A percentile compares a stretch with the other conserved stretches of the same genome.
phyloP scores from a whole-genome alignment of 2,329 filamentous ascomycete species.

The Colletotrichum simmondsii region DNA sequence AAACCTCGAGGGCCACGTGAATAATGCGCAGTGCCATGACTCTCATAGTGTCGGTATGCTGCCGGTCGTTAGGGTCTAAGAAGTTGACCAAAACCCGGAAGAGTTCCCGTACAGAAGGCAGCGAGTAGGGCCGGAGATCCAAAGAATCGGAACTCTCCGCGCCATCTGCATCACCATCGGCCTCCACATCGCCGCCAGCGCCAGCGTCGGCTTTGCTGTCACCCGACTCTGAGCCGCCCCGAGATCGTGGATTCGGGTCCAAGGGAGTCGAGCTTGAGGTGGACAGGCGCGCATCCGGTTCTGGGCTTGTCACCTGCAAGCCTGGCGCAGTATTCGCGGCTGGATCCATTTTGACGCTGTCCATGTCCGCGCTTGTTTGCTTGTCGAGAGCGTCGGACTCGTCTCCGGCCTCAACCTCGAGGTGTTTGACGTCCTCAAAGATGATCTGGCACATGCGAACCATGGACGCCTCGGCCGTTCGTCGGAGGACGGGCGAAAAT shows the following conservation, averaged over 20 bases:
- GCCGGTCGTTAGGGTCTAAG: conserved; percentile 89
- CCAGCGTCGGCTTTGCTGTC: conserved; percentile 12
- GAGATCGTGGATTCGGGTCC: conserved; percentile 6
- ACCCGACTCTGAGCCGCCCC: conserved; percentile 16
- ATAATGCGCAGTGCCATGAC: conserved; percentile 98
- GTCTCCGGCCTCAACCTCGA: conserved; percentile 80
- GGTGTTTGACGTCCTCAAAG: conserved; percentile 89
- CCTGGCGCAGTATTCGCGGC: conserved; percentile 16
- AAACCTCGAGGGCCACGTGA: conserved; percentile 95
- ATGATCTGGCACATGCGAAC: conserved; percentile 99
- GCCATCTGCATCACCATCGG: conserved; percentile 37
- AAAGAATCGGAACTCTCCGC: conserved; percentile 58
- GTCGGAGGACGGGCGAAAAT: conserved; percentile 88
- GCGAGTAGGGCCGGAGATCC: conserved; percentile 86
- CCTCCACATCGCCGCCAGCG: conserved; percentile 25
- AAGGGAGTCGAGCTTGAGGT: conserved; percentile 21
- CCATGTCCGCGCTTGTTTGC: conserved; percentile 74
- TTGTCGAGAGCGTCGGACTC: conserved; percentile 74
- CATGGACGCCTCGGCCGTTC: conserved; percentile 96
- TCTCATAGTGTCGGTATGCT: conserved; percentile 93
- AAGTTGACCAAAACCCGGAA: conserved; percentile 95
- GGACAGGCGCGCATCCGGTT: conserved; percentile 20
- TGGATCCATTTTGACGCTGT: conserved; percentile 82
- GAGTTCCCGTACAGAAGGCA: conserved; percentile 93
- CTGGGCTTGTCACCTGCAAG: conserved; percentile 6